phyloP scores from a whole-genome alignment of 305 asterid genomes.

The Galium porrigens region DNA sequence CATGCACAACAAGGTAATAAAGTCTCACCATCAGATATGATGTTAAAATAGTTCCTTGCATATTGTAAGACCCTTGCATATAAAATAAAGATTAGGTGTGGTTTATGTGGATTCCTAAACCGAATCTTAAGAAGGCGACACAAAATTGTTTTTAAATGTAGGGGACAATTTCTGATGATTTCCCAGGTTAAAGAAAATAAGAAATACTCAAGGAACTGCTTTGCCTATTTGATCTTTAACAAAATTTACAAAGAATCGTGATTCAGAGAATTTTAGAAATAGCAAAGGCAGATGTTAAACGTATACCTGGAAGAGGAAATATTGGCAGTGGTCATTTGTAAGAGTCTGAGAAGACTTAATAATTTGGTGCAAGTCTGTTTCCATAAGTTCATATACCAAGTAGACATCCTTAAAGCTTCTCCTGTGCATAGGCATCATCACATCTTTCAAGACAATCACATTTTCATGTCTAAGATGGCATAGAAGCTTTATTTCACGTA shows the following conservation, averaged over 20 bases:
- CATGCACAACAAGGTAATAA: not conserved
- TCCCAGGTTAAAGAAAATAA: not conserved
- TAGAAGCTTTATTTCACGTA: constrained; percentile 60
- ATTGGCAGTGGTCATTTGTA: constrained; percentile 19
- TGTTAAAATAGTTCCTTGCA: no score
- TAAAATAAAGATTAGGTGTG: not conserved
- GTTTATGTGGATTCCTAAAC: not conserved
- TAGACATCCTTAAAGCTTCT: constrained; percentile 20
- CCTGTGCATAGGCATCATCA: constrained; percentile 20
- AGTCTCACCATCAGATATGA: constrained; percentile 4
- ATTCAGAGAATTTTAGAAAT: not conserved
- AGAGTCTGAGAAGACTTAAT: constrained; percentile 20
- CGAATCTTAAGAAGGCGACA: not conserved
- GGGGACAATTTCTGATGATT: not conserved
- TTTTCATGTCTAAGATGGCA: constrained; percentile 64
- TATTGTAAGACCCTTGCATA: no score
- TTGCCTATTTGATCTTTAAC: not conserved
- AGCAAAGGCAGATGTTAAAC: not conserved
- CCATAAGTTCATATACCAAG: constrained; percentile 22
- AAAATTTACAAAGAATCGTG: not conserved
- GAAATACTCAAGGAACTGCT: not conserved
- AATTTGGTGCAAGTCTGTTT: constrained; percentile 21
- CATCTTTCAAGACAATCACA: constrained; percentile 28
- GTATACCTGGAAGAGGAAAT: constrained; percentile 19
- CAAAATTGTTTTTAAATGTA: not conserved